Percentiles rank a stretch among this genome's conserved stretches.
These are phyloP conservation scores for Pseudonitzschia pungens DNA, from an alignment of 108 stramenopile genomes.

Conservation along the genomic window DNA sequence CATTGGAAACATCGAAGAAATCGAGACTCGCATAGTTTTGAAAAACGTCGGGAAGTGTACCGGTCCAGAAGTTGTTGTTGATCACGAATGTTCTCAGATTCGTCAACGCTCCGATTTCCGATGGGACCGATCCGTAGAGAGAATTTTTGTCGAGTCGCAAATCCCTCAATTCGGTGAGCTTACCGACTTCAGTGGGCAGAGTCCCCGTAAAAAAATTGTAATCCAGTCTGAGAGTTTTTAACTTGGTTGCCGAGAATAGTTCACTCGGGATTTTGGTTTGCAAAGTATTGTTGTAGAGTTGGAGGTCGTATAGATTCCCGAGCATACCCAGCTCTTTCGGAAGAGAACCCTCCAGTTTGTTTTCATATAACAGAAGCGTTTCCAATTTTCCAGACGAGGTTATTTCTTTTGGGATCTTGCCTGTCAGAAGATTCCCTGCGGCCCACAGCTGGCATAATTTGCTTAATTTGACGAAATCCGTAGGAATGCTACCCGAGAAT, in stretches of 20 bases:
- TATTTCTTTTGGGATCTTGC: slow-evolving; percentile 35
- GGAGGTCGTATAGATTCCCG: slow-evolving; percentile 27
- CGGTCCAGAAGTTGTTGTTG: slow-evolving; percentile 67
- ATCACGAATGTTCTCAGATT: slow-evolving; percentile 38
- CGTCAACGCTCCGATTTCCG: slow-evolving; percentile 29
- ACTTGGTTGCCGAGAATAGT: slow-evolving; percentile 26
- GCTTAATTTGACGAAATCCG: slow-evolving; percentile 21
- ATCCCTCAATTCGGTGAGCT: slow-evolving; percentile 40
- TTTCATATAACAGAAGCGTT: slow-evolving; percentile 39
- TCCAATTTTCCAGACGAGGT: slow-evolving; percentile 17
- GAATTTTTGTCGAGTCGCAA: slow-evolving; percentile 68
- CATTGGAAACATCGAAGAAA: slow-evolving; percentile 65
- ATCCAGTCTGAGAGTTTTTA: slow-evolving; percentile 37
- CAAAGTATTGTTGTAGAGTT: slow-evolving; percentile 37
- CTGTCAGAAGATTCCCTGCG: slow-evolving; percentile 26
- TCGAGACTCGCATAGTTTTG: slow-evolving; percentile 49
- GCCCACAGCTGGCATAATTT: slow-evolving; percentile 40
- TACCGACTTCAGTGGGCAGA: slow-evolving; percentile 62
- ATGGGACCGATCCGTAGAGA: slow-evolving; percentile 60
- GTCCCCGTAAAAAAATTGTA: slow-evolving; percentile 42
- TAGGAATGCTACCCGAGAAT: slow-evolving; percentile 44
- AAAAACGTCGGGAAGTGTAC: slow-evolving; percentile 58
- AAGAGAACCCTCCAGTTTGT: slow-evolving; percentile 35
- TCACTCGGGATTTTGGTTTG: slow-evolving; percentile 31
- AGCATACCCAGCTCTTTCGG: slow-evolving; percentile 34